A percentile compares a stretch with the other conserved stretches of the same genome.
Evolutionary conservation across 2,329 filamentous ascomycete species (phyloP).

Genomic region (Ascocoryne sarcoides): DNA sequence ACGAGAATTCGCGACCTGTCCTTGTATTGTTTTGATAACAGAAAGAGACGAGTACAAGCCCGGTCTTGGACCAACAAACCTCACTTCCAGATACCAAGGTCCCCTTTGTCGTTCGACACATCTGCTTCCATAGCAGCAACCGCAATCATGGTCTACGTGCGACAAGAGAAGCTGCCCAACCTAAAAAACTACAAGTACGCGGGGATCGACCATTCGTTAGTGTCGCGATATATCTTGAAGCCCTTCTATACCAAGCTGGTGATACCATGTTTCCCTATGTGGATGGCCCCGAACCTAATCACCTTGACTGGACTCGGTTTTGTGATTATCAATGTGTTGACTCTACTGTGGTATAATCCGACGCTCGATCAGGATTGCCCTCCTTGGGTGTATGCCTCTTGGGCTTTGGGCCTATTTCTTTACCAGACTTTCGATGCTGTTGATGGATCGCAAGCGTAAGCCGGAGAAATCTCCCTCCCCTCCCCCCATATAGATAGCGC

Average conservation of each 20-base stretch:
- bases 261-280: slow-evolving; percentile 90
- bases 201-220: slow-evolving; percentile 78
- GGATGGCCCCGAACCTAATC: slow-evolving; percentile 84
- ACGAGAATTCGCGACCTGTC: no score
- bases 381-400: slow-evolving; percentile 87
- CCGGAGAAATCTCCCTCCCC: no score
- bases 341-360: slow-evolving; percentile 94
- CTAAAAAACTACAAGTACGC: slow-evolving; percentile 96
- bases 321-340: slow-evolving; percentile 80
- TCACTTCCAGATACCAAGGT: no score
- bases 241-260: slow-evolving; percentile 95
- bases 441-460: slow-evolving; percentile 85
- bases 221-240: slow-evolving; percentile 90
- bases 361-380: slow-evolving; percentile 89
- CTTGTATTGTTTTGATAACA: no score
- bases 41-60: no score
- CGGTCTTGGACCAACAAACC: no score
- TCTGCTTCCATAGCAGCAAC: no score
- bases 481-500: no score
- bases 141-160: slow-evolving; percentile 80
- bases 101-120: no score
- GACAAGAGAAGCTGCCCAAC: slow-evolving; percentile 78
- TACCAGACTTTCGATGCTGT: slow-evolving; percentile 99
- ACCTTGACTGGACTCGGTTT: slow-evolving; percentile 87
- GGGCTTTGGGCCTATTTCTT: slow-evolving; percentile 81